Evolutionary conservation across 331 rosid genomes (phyloP).

Genomic region (Cydonia oblonga): DNA sequence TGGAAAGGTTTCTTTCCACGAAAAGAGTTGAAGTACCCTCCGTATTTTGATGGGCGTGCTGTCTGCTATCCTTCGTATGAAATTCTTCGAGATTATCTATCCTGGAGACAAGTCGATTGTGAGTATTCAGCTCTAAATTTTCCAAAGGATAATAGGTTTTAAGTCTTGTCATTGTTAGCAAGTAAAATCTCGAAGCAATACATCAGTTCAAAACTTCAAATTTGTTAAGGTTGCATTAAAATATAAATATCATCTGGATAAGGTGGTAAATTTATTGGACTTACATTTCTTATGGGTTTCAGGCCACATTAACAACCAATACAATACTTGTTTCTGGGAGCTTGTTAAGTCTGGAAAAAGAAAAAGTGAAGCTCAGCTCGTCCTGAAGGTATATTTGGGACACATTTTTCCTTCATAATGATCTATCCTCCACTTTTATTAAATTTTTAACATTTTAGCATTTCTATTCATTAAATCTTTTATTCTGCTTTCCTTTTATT

Average conservation of each 20-base stretch:
- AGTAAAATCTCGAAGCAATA: not conserved
- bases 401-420: not conserved
- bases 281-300: constrained; percentile 1
- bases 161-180: not conserved
- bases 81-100: constrained; percentile 62
- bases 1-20: constrained; percentile 49
- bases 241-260: too few relatives aligned
- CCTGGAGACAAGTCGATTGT: constrained; percentile 96
- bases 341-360: constrained; percentile 63
- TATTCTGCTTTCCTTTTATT: too few relatives aligned
- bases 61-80: constrained; percentile 72
- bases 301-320: constrained; percentile 88
- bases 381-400: constrained; percentile 28
- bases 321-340: constrained; percentile 87
- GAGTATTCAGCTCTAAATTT: constrained; percentile 8
- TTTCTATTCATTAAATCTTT: too few relatives aligned
- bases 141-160: too few relatives aligned
- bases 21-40: constrained; percentile 48
- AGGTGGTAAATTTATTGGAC: not conserved
- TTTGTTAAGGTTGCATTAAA: too few relatives aligned
- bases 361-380: constrained; percentile 54
- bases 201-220: not conserved
- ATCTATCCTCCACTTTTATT: not conserved
- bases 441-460: not conserved
- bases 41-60: constrained; percentile 77